These are phyloP conservation scores for Phytophthora agathidicida DNA, from an alignment of 352 stramenopile genomes.

Conservation along the genomic window DNA sequence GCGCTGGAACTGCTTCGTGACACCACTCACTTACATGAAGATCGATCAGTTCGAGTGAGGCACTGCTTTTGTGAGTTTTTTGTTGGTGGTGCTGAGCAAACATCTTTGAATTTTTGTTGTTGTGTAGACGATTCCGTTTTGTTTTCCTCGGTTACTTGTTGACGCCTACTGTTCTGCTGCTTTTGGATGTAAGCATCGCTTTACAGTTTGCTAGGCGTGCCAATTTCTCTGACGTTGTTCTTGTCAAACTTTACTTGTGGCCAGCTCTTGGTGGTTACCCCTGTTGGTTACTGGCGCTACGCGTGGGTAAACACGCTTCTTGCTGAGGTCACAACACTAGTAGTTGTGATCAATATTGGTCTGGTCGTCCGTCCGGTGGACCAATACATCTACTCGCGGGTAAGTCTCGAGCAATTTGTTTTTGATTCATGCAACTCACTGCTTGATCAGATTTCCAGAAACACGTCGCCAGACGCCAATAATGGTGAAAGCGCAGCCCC, in stretches of 20 bases:
- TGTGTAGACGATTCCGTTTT: conserved; percentile 54
- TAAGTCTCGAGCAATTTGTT: conserved; percentile 11
- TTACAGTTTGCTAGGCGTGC: neutral
- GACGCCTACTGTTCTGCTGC: conserved; percentile 57
- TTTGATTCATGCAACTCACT: too few species aligned
- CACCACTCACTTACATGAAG: conserved; percentile 71
- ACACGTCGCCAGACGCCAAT: conserved; percentile 9
- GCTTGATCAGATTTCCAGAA: conserved; percentile 12
- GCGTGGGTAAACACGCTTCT: conserved; percentile 66
- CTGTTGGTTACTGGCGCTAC: conserved; percentile 60
- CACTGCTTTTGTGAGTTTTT: neutral
- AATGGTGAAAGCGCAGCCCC: conserved; percentile 1
- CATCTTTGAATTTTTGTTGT: neutral
- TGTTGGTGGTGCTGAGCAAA: neutral
- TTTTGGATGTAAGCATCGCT: conserved; percentile 64
- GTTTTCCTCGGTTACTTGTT: conserved; percentile 64
- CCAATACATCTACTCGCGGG: conserved; percentile 52
- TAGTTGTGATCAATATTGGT: conserved; percentile 48
- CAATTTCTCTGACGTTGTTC: neutral
- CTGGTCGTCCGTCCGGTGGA: conserved; percentile 58
- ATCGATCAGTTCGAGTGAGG: conserved; percentile 73
- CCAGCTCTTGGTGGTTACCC: conserved; percentile 65
- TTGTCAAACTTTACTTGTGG: neutral
- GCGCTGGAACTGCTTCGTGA: conserved; percentile 65
- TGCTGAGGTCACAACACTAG: conserved; percentile 46